These are phyloP conservation scores for Xylaria venustula DNA, from an alignment of 495 filamentous ascomycete species.

Conservation along the genomic window DNA sequence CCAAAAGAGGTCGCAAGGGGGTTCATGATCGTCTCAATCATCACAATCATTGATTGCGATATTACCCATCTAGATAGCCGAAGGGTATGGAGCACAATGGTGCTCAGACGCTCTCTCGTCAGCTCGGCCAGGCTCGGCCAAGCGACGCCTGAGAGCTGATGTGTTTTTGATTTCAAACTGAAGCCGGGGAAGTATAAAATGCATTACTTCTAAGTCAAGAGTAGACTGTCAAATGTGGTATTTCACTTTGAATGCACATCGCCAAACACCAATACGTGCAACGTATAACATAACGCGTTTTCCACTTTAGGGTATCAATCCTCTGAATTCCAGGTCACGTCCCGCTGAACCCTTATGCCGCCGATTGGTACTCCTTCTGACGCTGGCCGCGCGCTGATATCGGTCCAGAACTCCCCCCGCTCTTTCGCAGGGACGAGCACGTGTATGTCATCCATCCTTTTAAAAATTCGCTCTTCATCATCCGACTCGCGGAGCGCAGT, in stretches of 20 bases:
- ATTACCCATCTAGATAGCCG: too few species aligned
- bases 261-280: not conserved
- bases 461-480: conserved; percentile 7
- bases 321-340: conserved; percentile 12
- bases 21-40: too few species aligned
- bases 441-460: conserved; percentile 1
- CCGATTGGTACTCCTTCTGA: not conserved
- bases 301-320: not conserved
- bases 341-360: conserved; percentile 11
- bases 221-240: not conserved
- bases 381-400: conserved; percentile 13
- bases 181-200: too few species aligned
- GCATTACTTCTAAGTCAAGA: too few species aligned
- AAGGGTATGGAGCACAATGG: too few species aligned
- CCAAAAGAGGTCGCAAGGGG: too few species aligned
- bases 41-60: too few species aligned
- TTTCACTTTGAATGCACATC: not conserved
- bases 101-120: too few species aligned
- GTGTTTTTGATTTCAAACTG: too few species aligned
- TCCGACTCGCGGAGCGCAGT: conserved; percentile 12
- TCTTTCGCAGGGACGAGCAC: conserved; percentile 10
- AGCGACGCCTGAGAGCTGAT: too few species aligned
- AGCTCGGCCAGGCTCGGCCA: too few species aligned
- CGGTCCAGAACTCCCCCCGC: conserved; percentile 9
- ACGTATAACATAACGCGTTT: not conserved